Evolutionary conservation across 2,329 filamentous ascomycete species (phyloP), one percentile per base, ranked within the genome.

Genomic region (Fusarium keratoplasticum): DNA sequence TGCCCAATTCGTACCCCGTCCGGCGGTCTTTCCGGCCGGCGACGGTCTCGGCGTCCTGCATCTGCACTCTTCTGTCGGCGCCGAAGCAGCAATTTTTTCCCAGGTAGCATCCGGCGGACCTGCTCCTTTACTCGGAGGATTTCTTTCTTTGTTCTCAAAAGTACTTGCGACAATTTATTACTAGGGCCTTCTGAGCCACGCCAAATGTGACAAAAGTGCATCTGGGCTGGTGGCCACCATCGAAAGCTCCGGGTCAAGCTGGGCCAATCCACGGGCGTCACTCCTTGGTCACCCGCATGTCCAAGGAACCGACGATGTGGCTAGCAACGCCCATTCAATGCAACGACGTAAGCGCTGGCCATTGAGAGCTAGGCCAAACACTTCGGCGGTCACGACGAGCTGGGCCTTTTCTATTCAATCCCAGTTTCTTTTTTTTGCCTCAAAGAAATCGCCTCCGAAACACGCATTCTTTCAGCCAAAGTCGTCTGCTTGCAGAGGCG

Each of bases 1-100:
- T 67, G 66, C 73, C 44, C 66, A 73, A 74, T 74, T 38, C 27
- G 57, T 64, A 38, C 52, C 38, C 68, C 71, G 47, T 35, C 52
- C 25, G 47, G 31, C 58, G 69, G 60, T 52, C 64, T 55, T 22
- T 65, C 57, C 60, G 67, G 58, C 38, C 58, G 59, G 67, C 47
- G 59, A 60, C 64, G 61, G 64, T 47, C 57, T 74, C 71, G 71
- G 71, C 61, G 31, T 57, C 55, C 38, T 20, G 33, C 31, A 36
- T 58, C n/a, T 40, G 20, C 40, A 20, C 35, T 40, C 50, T 4
- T 40, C 54, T 14, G 9, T 38, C 60, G 59, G 38, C 33, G 31
- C 60, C 60, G 44, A 35, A 47, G 10, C 10, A 44, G 29, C 42
- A 61, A 25, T 13, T 29, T 38, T 38, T 36, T 18, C 29, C 36